Base-by-base conservation (phyloP, 768 basidiomycete species). In the Cystobasidium onofrii region DNA sequence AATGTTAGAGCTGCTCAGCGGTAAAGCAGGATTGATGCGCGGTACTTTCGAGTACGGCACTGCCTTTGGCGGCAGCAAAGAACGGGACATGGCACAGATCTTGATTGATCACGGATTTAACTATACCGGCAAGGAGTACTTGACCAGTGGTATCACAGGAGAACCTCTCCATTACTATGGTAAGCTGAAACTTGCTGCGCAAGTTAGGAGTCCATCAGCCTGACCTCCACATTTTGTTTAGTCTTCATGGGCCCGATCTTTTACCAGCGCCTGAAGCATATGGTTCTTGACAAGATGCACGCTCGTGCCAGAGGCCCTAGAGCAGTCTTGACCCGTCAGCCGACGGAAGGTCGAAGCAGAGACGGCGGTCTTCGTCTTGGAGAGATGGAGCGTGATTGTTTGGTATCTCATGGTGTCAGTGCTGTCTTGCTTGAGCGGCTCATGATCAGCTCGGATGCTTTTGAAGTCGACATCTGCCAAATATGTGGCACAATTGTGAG, bases 401-500 rank as follows among this genome's bases (percentile, higher is more conserved):
- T 76, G 29, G 82, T 82, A 55, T 52, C 95, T 46, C 84, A 99
- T 78, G 96, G 96, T n/a, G 96, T 96, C 12, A 95, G 94, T 0
- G 95, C 98, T 79, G 85, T 99, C 55, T 84, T 99, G 39, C 87
- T 99, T 1, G 96, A 99, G 82, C 90, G 96, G 29, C 85, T 99
- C 18, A 99, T 99, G 96, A 94, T 98, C 75, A 98, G 95, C 6
- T 96, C 93, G 27, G 96, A 99, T 83, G 91, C 91, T 79, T 99
- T 98, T 79, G 91, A 96, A 81, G 91, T 96, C 65, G 91, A 95
- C 78, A 94, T 94, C 15, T 99, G 96, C 80, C 86, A 92, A 78
- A 86, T 89, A 73, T 99, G 96, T 81, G 96, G 96, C 9, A 83
- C 97, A 77, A 89, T 98, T 86, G 96, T 54, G 23, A 54, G 66